Evolutionary conservation across 2,329 filamentous ascomycete species (phyloP), one percentile per base, ranked within the genome.

Genomic region (Aureobasidium lini): DNA sequence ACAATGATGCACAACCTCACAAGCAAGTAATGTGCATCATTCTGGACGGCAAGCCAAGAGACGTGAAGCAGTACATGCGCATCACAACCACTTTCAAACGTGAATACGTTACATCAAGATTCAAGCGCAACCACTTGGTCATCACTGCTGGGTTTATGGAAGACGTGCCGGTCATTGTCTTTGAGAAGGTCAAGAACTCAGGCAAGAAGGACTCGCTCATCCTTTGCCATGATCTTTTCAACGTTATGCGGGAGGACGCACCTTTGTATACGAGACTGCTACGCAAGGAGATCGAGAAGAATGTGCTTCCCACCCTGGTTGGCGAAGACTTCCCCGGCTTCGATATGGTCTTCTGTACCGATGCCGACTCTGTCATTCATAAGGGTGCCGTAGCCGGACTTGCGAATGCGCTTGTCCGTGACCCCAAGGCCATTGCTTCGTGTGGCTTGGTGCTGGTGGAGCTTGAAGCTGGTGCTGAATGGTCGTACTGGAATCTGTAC

Each of bases 121-220:
- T 61, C 53, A 66, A 65, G 37, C 53, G 63, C 1, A 64, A 63
- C 1, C 59, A 62, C 2, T 46, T 66, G 4, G 53, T 59, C 37
- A 66, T 66, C 39, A 62, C 59, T 29, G 63, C 63, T 3, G 65
- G 65, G n/a, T 66, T 66, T 46, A 64, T 66, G 43, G 60, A 66
- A 53, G 61, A 66, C 32, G 64, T 66, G 3, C 65, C 65, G 4
- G 65, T 65, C 32, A 61, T 66, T 11, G 61, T 62, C 43, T 65
- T 66, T 28, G 64, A 65, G 23, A 66, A 66, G 59, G 47, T 60
- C 36, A 62, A 64, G 43, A 66, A 66, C 28, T 42, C 63, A 28
- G 63, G 63, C 32, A 66, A 66, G 58, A 66, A 66, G 49, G 65
- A 66, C 34, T 66, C 65, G 4, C 49, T 66, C 10, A 62, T 66